Percentiles rank a stretch among this genome's conserved stretches.
Evolutionary conservation across 208 protist genomes (phyloP).

Genomic region (Leishmania lainsoni): DNA sequence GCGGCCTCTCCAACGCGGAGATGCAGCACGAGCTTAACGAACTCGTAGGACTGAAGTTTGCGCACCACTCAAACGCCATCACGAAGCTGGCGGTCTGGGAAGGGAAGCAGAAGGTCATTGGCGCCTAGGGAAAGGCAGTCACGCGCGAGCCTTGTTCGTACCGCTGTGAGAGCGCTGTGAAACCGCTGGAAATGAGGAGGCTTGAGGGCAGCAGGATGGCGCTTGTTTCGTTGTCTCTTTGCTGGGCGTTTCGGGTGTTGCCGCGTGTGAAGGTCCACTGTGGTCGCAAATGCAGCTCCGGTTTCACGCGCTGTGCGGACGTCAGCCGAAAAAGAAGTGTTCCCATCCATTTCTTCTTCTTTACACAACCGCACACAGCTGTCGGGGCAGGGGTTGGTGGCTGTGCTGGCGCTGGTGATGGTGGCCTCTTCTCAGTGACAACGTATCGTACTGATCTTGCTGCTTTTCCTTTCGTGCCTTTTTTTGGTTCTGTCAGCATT

Average conservation of each 20-base stretch:
- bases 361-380: constrained; percentile 8
- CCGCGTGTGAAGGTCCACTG: not conserved
- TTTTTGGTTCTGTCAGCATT: not conserved
- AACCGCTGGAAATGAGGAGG: not conserved
- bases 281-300: not conserved
- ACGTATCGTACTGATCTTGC: not conserved
- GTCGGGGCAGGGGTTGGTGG: not conserved
- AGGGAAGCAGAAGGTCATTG: constrained; percentile 64
- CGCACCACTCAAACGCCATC: constrained; percentile 86
- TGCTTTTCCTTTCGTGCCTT: not conserved
- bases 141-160: not conserved
- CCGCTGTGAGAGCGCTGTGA: not conserved
- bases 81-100: constrained; percentile 85
- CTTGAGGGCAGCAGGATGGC: not conserved
- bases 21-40: constrained; percentile 72
- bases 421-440: not conserved
- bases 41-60: constrained; percentile 60
- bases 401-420: not conserved
- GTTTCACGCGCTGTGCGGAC: not conserved
- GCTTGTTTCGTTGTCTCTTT: not conserved
- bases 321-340: not conserved
- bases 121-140: not conserved
- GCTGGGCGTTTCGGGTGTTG: not conserved
- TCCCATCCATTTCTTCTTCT: constrained; percentile 1
- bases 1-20: constrained; percentile 62